Base-by-base conservation (phyloP, 208 protist species). In the Entamoeba dispar region DNA sequence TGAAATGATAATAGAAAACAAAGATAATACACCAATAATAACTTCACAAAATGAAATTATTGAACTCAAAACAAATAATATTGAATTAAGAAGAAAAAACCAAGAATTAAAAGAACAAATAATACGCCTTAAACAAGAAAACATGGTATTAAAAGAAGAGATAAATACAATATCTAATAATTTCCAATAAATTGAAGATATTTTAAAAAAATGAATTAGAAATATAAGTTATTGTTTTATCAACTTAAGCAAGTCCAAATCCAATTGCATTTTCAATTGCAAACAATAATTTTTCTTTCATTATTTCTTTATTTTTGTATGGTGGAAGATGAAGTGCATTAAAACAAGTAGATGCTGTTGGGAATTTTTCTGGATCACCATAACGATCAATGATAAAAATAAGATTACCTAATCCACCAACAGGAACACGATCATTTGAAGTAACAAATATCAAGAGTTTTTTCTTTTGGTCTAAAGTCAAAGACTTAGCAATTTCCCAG, bases 281-380 rank as follows among this genome's bases (percentile, higher is more conserved):
- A 50, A 52, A 50, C 8, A 92, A 34, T 4, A 93, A 52, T 86
- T 91, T 93, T 34, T 93, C 57, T 51, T 27, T 93, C 17, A 93
- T 10, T n/a, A 90, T 50, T 5, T 93, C n/a, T 52, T 93, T 77
- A 2, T 7, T 31, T 57, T 47, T 5, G 34, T 93, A 93, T 31
- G 61, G 49, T 43, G 93, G 93, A 12, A 93, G 57, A n/a, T 19
- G 49, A 17, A 93, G 47, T 17, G 86, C 34, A n/a, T 93, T 93
- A 31, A 93, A 93, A 86, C 93, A 93, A 31, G 93, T 93, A 50
- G 77, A 73, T 15, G 93, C 27, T 15, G 52, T 49, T 19, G 93
- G 93, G 49, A 91, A 73, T 27, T 38, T 38, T 8, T 31, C 14
- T 34, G 10, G 6, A n/a, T 50, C 91, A 15, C 43, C 43, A 55